Percentiles rank a stretch among this genome's conserved stretches.
phyloP scores from a whole-genome alignment of 768 basidiomycete species.

The Collybiopsis luxurians region DNA sequence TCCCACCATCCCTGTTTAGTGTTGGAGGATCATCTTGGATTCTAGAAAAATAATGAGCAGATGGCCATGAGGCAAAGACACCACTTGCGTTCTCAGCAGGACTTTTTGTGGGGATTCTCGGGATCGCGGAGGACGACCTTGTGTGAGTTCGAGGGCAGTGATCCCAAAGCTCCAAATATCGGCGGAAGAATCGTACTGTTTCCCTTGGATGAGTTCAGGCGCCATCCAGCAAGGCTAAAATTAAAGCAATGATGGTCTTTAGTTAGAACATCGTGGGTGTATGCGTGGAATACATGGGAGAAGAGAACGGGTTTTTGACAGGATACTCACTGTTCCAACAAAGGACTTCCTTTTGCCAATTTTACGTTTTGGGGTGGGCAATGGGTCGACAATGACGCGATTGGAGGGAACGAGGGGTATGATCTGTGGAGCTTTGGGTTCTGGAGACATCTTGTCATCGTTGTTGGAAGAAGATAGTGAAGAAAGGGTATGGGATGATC shows the following conservation, averaged over 20 bases:
- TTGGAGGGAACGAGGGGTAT: constrained; percentile 15
- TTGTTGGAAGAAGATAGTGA: constrained; percentile 20
- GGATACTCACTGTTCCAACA: constrained; percentile 73
- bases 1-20: constrained; percentile 69
- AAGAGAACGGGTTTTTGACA: neutral
- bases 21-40: constrained; percentile 78
- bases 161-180: constrained; percentile 98
- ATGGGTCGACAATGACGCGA: constrained; percentile 33
- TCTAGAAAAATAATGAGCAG: constrained; percentile 27
- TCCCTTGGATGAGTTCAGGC: constrained; percentile 86
- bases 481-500: constrained; percentile 34
- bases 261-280: constrained; percentile 2
- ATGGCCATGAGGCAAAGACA: neutral
- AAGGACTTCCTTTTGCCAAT: constrained; percentile 87
- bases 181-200: constrained; percentile 79
- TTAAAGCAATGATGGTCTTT: neutral
- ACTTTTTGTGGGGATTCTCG: constrained; percentile 72
- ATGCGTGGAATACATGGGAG: constrained; percentile 1
- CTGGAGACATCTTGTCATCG: constrained; percentile 17
- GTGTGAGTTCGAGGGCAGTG: constrained; percentile 86
- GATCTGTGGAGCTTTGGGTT: constrained; percentile 11
- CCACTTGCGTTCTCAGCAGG: constrained; percentile 66
- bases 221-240: constrained; percentile 93
- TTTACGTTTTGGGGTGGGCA: constrained; percentile 28
- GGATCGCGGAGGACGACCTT: constrained; percentile 84